Evolutionary conservation across 306 rosid species (phyloP).

Genomic region (Cicer pinnatifidum): DNA sequence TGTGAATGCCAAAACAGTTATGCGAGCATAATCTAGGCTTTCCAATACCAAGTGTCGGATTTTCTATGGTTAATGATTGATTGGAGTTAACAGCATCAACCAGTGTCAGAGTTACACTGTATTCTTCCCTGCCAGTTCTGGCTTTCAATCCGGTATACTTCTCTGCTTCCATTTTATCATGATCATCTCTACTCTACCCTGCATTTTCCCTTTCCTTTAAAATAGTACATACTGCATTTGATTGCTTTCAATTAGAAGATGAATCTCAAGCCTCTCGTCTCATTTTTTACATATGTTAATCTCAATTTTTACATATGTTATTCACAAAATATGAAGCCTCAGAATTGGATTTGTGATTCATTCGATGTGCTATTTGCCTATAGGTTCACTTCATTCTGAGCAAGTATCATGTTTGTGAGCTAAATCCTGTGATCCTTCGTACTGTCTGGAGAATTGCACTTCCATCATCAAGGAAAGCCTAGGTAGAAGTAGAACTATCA

Average conservation of each 20-base stretch:
- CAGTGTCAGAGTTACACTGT: background rate
- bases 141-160: conserved; percentile 40
- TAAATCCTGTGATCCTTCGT: conserved; percentile 10
- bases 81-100: conserved; percentile 20
- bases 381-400: conserved; percentile 29
- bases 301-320: conserved; percentile 25
- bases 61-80: background rate
- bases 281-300: conserved; percentile 25
- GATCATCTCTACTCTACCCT: conserved; percentile 8
- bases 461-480: conserved; percentile 25
- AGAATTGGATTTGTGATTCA: conserved; percentile 33
- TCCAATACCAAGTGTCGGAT: conserved; percentile 18
- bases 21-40: background rate
- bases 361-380: conserved; percentile 33
- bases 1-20: background rate
- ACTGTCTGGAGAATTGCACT: conserved; percentile 40
- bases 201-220: conserved; percentile 30
- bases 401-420: conserved; percentile 32
- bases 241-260: conserved; percentile 20
- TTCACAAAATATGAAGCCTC: conserved; percentile 12
- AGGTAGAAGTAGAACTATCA: conserved; percentile 16
- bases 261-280: conserved; percentile 13
- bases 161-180: conserved; percentile 28
- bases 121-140: conserved; percentile 32
- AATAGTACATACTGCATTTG: conserved; percentile 13